Evolutionary conservation across 192 early-diverging fungal genomes (phyloP).

Genomic region (Coemansia sp.): DNA sequence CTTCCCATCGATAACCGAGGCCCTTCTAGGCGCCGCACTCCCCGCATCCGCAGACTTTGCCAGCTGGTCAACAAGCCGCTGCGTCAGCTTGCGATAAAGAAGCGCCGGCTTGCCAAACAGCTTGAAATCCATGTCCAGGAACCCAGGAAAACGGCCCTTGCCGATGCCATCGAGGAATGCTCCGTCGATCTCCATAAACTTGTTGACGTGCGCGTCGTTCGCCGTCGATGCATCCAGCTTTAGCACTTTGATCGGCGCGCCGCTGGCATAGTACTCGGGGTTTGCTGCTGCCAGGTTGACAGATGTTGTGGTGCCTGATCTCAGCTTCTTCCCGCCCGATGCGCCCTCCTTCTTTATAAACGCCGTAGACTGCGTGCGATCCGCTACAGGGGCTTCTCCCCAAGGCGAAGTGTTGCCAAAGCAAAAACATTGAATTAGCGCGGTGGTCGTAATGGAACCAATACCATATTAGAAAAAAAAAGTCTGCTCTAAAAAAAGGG

Average conservation of each 20-base stretch:
- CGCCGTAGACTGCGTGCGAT: slow-evolving; percentile 42
- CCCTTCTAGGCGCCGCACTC: slow-evolving; percentile 15
- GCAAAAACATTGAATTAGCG: too few relatives aligned
- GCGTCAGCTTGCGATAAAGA: slow-evolving; percentile 38
- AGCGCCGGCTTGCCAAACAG: slow-evolving; percentile 44
- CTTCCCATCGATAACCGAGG: slow-evolving; percentile 35
- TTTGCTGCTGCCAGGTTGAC: slow-evolving; percentile 38
- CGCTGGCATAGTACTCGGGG: slow-evolving; percentile 27
- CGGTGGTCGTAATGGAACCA: too few relatives aligned
- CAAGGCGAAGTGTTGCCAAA: too few relatives aligned
- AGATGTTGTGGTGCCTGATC: slow-evolving; percentile 31
- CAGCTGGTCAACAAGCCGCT: slow-evolving; percentile 32
- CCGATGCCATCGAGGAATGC: slow-evolving; percentile 30
- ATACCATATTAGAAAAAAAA: background rate
- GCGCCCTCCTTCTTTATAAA: slow-evolving; percentile 26
- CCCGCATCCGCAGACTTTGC: background rate
- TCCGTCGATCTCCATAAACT: slow-evolving; percentile 26
- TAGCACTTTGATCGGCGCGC: slow-evolving; percentile 4
- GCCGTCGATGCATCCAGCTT: slow-evolving; percentile 25
- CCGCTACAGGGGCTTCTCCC: too few relatives aligned
- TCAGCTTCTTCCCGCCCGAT: slow-evolving; percentile 8
- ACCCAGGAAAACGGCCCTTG: slow-evolving; percentile 27
- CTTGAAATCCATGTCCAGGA: slow-evolving; percentile 36
- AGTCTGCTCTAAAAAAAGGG: background rate
- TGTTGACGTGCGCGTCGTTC: slow-evolving; percentile 13